Conservation (phyloP, 768 basidiomycete genomes). For the Termitomyces sp. region DNA sequence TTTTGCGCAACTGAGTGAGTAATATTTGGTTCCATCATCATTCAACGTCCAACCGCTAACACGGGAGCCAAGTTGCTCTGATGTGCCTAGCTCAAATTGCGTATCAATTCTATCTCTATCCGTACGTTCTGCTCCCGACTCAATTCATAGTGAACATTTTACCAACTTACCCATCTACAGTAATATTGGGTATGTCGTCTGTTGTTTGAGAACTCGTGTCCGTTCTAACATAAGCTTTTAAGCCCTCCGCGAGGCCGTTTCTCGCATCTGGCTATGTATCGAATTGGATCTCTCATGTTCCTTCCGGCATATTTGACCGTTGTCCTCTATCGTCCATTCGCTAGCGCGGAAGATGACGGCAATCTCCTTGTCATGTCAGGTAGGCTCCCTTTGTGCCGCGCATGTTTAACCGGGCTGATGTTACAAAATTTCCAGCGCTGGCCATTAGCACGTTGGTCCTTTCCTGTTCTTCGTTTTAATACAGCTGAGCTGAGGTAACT, state of each 20-base stretch:
- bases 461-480: background rate
- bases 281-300: constrained; percentile 79
- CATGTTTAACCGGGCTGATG: constrained; percentile 7
- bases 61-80: constrained; percentile 56
- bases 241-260: constrained; percentile 81
- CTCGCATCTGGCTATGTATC: constrained; percentile 87
- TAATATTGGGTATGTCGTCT: constrained; percentile 53
- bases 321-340: constrained; percentile 67
- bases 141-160: background rate
- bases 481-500: background rate
- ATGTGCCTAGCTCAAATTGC: constrained; percentile 95
- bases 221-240: constrained; percentile 4
- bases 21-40: background rate
- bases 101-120: constrained; percentile 89
- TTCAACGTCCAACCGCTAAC: background rate
- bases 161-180: constrained; percentile 23
- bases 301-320: constrained; percentile 88
- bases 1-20: constrained; percentile 85
- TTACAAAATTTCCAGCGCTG: constrained; percentile 42
- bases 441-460: constrained; percentile 73
- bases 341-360: constrained; percentile 62
- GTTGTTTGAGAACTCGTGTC: background rate
- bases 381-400: constrained; percentile 26
- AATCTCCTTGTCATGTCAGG: constrained; percentile 80
- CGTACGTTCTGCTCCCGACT: constrained; percentile 43